These are phyloP conservation scores for Chaetomiaceae sp. DNA, from an alignment of 2,329 filamentous ascomycete species.

Conservation along the genomic window DNA sequence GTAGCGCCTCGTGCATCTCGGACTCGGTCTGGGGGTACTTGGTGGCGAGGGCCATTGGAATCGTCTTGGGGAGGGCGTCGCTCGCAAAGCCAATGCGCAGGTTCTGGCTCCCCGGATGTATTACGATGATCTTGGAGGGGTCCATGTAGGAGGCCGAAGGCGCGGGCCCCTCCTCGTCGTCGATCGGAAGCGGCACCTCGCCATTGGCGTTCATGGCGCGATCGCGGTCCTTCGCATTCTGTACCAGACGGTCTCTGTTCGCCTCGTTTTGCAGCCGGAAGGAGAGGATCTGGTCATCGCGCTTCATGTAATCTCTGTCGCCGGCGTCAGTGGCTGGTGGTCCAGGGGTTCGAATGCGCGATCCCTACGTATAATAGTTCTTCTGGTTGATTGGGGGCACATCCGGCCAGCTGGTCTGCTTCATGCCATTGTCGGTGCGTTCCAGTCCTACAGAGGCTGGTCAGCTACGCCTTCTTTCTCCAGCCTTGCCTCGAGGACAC, in stretches of 20 bases:
- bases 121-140: slow-evolving; percentile 87
- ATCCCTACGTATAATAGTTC: slow-evolving; percentile 90
- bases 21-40: slow-evolving; percentile 75
- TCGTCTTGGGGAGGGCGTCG: slow-evolving; percentile 87
- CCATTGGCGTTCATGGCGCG: slow-evolving; percentile 70
- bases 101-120: slow-evolving; percentile 94
- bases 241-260: slow-evolving; percentile 75
- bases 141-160: slow-evolving; percentile 58
- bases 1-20: slow-evolving; percentile 75
- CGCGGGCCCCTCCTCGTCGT: slow-evolving; percentile 54
- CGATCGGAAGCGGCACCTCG: slow-evolving; percentile 57
- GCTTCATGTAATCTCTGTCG: slow-evolving; percentile 88
- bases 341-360: not conserved
- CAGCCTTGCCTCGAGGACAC: slow-evolving; percentile 20
- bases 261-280: slow-evolving; percentile 85
- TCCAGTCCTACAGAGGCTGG: slow-evolving; percentile 64
- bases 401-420: slow-evolving; percentile 88
- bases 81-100: slow-evolving; percentile 91
- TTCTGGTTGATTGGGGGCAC: slow-evolving; percentile 96
- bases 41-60: slow-evolving; percentile 87
- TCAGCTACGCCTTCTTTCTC: slow-evolving; percentile 11
- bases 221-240: slow-evolving; percentile 82
- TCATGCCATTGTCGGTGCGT: slow-evolving; percentile 97
- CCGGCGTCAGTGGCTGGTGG: slow-evolving; percentile 20
- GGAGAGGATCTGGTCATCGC: slow-evolving; percentile 92